These are phyloP conservation scores for Gentiana dahurica DNA, from an alignment of 257 asterid species.

Conservation along the genomic window DNA sequence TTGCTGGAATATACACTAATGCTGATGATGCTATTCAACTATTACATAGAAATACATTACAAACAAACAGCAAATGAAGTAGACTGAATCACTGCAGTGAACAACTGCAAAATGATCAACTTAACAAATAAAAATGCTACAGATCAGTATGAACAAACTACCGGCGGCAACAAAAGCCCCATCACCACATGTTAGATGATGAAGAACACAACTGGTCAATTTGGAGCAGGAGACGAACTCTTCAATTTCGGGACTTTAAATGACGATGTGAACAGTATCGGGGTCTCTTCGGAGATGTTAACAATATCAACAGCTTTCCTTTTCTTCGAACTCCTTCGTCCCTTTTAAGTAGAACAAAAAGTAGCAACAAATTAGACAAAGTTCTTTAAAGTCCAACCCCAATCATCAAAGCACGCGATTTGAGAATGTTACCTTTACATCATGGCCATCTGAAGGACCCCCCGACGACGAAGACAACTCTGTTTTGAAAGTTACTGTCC, in stretches of 20 bases:
- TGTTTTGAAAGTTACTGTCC: conserved; percentile 19
- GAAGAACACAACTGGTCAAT: conserved; percentile 6
- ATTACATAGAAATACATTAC: neutral
- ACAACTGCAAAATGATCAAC: too few species aligned
- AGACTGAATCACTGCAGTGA: too few species aligned
- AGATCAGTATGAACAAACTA: neutral
- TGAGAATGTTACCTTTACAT: conserved; percentile 28
- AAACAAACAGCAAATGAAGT: too few species aligned
- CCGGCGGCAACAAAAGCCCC: neutral
- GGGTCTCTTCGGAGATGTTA: conserved; percentile 26
- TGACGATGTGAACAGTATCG: conserved; percentile 58
- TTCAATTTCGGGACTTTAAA: conserved; percentile 75
- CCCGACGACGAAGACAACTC: conserved; percentile 14
- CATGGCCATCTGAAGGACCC: conserved; percentile 10
- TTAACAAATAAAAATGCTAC: neutral
- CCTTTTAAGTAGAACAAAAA: conserved; percentile 20
- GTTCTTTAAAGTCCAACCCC: too few species aligned
- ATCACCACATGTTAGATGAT: neutral
- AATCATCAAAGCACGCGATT: neutral
- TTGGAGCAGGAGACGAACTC: conserved; percentile 24
- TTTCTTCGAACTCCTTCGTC: conserved; percentile 24
- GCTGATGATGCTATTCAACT: too few species aligned
- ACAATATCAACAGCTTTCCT: conserved; percentile 32
- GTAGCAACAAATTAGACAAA: too few species aligned
- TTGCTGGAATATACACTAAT: too few species aligned